These are phyloP conservation scores for Dianthus caryophyllus DNA, from an alignment of 148 eudicot species.

Conservation along the genomic window DNA sequence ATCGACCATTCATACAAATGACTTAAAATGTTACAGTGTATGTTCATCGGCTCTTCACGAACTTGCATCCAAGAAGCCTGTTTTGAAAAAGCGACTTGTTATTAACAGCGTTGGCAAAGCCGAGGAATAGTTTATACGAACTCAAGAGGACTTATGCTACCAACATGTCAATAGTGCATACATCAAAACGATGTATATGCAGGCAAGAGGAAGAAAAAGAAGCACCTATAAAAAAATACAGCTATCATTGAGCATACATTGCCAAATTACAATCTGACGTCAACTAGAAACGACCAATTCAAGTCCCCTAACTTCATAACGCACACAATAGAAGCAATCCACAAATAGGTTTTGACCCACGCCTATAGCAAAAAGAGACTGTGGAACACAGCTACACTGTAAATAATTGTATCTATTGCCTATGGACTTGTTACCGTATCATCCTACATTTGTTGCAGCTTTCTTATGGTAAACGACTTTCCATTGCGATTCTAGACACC, in stretches of 20 bases:
- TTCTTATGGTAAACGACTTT: no score
- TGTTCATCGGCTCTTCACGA: conserved; percentile 23
- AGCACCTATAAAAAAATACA: not conserved
- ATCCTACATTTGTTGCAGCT: no score
- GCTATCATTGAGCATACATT: not conserved
- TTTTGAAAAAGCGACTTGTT: not conserved
- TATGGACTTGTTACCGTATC: no score
- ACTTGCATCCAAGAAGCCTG: conserved; percentile 23
- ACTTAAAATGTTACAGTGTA: conserved; percentile 22
- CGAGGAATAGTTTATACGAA: not conserved
- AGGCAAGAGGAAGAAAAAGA: no score
- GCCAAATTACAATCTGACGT: not conserved
- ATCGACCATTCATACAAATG: conserved; percentile 18
- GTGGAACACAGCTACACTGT: no score
- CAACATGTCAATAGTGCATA: not conserved
- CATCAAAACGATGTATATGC: not conserved
- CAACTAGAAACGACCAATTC: no score
- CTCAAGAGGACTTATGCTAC: not conserved
- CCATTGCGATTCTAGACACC: no score
- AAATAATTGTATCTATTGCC: no score
- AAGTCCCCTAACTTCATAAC: no score
- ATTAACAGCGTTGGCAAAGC: not conserved
- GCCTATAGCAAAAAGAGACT: no score
- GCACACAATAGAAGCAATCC: not conserved
- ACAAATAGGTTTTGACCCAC: no score